These are phyloP conservation scores for Aspergillus intermedius DNA, from an alignment of 2,329 filamentous ascomycete species.

Conservation along the genomic window DNA sequence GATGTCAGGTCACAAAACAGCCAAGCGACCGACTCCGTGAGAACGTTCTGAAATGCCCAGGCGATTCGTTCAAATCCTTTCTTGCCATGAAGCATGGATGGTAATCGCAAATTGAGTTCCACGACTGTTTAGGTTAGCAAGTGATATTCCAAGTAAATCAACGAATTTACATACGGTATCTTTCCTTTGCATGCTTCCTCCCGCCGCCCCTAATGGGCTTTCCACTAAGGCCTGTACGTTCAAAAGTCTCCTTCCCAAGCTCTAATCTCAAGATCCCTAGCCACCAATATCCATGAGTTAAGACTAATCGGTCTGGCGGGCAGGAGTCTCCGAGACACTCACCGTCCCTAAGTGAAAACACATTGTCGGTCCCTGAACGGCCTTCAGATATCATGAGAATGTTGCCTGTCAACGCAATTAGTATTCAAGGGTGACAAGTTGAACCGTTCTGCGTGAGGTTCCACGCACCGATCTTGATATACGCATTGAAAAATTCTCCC, in stretches of 20 bases:
- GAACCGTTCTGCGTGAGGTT: not conserved
- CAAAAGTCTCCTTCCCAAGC: conserved; percentile 73
- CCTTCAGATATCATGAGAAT: conserved; percentile 80
- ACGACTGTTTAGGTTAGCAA: conserved; percentile 51
- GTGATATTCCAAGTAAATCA: not conserved
- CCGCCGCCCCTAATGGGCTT: conserved; percentile 55
- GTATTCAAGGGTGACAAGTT: not conserved
- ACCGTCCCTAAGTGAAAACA: conserved; percentile 67
- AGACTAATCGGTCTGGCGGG: not conserved
- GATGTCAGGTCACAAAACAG: conserved; percentile 61
- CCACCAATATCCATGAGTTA: not conserved
- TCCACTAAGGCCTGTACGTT: conserved; percentile 73
- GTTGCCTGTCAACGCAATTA: conserved; percentile 50
- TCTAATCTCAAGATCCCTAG: conserved; percentile 67
- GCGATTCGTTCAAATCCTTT: conserved; percentile 72
- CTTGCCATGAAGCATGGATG: conserved; percentile 75
- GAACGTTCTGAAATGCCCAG: conserved; percentile 71
- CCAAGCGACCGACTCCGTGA: conserved; percentile 65
- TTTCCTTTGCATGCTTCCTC: conserved; percentile 59
- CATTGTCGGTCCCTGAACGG: conserved; percentile 60
- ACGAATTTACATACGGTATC: conserved; percentile 58
- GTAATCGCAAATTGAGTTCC: conserved; percentile 64
- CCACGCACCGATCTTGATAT: conserved; percentile 67
- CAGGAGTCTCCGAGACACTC: conserved; percentile 11
- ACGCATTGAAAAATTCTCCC: conserved; percentile 71